Percentiles rank a stretch among this genome's conserved stretches.
Evolutionary conservation across 345 rosid genomes (phyloP).

Genomic region (Sonneratia alba): DNA sequence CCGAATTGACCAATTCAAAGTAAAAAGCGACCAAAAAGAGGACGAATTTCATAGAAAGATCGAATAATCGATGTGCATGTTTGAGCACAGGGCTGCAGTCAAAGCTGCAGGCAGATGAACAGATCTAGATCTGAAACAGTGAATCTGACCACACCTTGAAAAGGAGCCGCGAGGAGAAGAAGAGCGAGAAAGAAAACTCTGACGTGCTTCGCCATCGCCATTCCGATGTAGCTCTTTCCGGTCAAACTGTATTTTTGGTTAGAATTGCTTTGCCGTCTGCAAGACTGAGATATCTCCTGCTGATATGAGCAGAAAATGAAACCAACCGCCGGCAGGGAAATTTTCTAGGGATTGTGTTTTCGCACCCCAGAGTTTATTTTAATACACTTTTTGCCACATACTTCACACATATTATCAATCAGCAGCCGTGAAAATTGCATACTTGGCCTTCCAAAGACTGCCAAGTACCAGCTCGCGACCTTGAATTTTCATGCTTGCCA

Average conservation of each 20-base stretch:
- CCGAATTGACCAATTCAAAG: not conserved
- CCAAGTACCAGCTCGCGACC: not conserved
- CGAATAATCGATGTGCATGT: slow-evolving; percentile 1
- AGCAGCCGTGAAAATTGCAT: not conserved
- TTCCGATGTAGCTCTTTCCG: not conserved
- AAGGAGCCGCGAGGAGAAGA: slow-evolving; percentile 1
- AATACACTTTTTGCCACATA: not conserved
- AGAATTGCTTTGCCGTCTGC: not conserved
- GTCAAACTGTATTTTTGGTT: not conserved
- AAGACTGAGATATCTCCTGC: not conserved
- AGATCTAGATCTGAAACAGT: not conserved
- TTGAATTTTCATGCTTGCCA: too few relatives aligned
- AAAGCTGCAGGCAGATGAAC: not conserved
- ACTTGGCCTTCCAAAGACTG: not conserved
- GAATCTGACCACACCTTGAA: slow-evolving; percentile 2
- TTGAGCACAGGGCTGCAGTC: not conserved
- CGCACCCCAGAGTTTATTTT: not conserved
- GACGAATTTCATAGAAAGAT: not conserved
- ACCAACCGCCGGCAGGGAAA: not conserved
- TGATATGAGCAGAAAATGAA: not conserved
- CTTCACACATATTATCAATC: not conserved
- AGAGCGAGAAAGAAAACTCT: slow-evolving; percentile 7
- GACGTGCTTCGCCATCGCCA: slow-evolving; percentile 5
- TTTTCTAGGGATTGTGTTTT: not conserved
- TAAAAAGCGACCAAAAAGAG: not conserved